A percentile compares a stretch with the other conserved stretches of the same genome.
Conservation (phyloP, 1,284 basidiomycete genomes). For the Athelia sp. region DNA sequence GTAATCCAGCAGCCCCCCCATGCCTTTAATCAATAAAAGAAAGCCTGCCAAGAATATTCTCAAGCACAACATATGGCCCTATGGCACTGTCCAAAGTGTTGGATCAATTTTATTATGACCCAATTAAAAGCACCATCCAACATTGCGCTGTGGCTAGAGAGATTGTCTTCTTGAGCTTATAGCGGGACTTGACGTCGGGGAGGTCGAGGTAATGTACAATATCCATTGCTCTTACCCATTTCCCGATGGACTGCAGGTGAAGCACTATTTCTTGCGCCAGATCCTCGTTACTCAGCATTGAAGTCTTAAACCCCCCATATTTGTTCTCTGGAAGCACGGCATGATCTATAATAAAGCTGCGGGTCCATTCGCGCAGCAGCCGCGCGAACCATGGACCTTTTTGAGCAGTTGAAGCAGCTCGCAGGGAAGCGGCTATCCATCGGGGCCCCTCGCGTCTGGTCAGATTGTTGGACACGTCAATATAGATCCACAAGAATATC, state of each 20-base stretch:
- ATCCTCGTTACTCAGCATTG: constrained; percentile 18
- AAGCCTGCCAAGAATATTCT: no score
- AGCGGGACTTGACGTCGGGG: constrained; percentile 10
- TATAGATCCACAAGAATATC: not conserved
- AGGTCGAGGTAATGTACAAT: constrained; percentile 6
- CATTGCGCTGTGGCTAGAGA: constrained; percentile 15
- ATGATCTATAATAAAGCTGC: not conserved
- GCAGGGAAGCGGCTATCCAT: not conserved
- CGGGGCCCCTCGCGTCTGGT: not conserved
- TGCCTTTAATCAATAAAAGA: no score
- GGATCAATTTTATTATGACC: no score
- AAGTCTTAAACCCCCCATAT: constrained; percentile 7
- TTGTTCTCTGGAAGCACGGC: constrained; percentile 10
- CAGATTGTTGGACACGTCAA: not conserved
- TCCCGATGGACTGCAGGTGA: constrained; percentile 7
- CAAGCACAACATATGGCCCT: no score
- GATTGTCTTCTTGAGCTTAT: constrained; percentile 11
- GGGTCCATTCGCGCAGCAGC: not conserved
- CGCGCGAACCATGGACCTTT: not conserved
- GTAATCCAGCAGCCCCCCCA: no score
- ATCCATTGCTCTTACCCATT: constrained; percentile 7
- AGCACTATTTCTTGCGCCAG: constrained; percentile 10
- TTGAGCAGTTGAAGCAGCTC: not conserved
- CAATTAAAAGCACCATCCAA: constrained; percentile 28
- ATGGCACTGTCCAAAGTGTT: no score